Conservation (phyloP, 345 rosid genomes). For the Passiflora organensis region DNA sequence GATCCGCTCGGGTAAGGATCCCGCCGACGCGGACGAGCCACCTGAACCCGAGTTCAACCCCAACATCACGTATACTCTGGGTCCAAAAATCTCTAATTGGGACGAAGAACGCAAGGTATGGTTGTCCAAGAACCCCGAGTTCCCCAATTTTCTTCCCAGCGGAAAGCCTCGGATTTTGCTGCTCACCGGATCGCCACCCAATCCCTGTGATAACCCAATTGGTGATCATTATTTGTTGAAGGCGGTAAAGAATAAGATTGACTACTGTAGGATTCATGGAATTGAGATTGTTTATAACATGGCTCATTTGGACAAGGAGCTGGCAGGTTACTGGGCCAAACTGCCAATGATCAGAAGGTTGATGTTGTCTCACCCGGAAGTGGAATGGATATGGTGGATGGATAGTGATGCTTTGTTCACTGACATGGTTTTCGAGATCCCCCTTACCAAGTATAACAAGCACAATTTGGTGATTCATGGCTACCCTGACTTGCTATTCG, state of each 20-base stretch:
- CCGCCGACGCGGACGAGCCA: constrained; percentile 48
- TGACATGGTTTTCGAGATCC: constrained; percentile 90
- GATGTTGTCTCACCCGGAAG: constrained; percentile 88
- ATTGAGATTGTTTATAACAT: constrained; percentile 92
- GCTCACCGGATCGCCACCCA: constrained; percentile 84
- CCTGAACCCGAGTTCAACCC: constrained; percentile 47
- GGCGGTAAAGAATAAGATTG: constrained; percentile 84
- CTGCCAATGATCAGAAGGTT: constrained; percentile 78
- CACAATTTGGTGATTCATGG: constrained; percentile 88
- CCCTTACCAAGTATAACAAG: constrained; percentile 44
- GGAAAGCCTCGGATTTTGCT: constrained; percentile 74
- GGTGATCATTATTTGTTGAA: constrained; percentile 90
- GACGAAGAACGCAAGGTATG: constrained; percentile 59
- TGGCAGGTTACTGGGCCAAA: constrained; percentile 97
- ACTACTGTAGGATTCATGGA: constrained; percentile 93
- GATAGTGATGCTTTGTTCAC: constrained; percentile 97
- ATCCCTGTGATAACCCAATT: constrained; percentile 84
- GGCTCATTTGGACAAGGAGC: constrained; percentile 92
- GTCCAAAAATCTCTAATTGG: constrained; percentile 70
- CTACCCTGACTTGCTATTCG: constrained; percentile 76
- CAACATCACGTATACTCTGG: constrained; percentile 63
- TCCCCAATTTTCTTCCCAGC: constrained; percentile 46
- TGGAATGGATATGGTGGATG: constrained; percentile 99
- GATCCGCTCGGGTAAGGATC: constrained; percentile 86
- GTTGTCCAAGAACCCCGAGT: constrained; percentile 58